phyloP scores from a whole-genome alignment of 140 eudicot genomes.

The Anethum foeniculum region DNA sequence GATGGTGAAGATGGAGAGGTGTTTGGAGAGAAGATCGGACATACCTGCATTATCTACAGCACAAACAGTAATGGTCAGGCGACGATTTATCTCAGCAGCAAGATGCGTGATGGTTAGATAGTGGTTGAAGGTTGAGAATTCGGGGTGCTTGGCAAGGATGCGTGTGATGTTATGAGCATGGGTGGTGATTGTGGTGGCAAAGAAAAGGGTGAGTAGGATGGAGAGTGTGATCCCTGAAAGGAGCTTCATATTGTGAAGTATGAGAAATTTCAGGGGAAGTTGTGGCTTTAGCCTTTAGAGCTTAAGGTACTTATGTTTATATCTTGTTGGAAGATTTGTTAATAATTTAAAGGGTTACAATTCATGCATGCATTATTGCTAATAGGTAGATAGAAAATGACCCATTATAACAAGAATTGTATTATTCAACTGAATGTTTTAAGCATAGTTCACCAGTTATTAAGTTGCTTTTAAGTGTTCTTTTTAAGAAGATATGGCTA shows the following conservation, averaged over 20 bases:
- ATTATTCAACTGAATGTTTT: background rate
- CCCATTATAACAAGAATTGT: background rate
- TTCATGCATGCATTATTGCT: constrained; percentile 3
- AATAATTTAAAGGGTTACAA: background rate
- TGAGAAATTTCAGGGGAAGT: background rate
- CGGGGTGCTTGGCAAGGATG: constrained; percentile 55
- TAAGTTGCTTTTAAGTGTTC: background rate
- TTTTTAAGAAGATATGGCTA: background rate
- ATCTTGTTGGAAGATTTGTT: background rate
- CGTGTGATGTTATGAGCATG: constrained; percentile 64
- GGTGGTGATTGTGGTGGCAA: constrained; percentile 19
- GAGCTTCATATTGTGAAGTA: constrained; percentile 6
- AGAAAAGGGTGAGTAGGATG: constrained; percentile 18
- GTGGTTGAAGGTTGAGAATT: constrained; percentile 79
- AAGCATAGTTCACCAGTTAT: no score
- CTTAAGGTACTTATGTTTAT: background rate
- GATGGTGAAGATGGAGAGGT: constrained; percentile 47
- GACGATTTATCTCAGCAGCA: constrained; percentile 74
- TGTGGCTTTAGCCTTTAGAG: background rate
- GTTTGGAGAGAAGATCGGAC: constrained; percentile 56
- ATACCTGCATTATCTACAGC: constrained; percentile 75
- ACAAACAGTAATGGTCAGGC: constrained; percentile 73
- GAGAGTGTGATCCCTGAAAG: constrained; percentile 27
- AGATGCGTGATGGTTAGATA: constrained; percentile 77
- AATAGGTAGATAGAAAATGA: constrained; percentile 4